phyloP scores from a whole-genome alignment of 345 rosid species.

The Melastoma malabathricum region DNA sequence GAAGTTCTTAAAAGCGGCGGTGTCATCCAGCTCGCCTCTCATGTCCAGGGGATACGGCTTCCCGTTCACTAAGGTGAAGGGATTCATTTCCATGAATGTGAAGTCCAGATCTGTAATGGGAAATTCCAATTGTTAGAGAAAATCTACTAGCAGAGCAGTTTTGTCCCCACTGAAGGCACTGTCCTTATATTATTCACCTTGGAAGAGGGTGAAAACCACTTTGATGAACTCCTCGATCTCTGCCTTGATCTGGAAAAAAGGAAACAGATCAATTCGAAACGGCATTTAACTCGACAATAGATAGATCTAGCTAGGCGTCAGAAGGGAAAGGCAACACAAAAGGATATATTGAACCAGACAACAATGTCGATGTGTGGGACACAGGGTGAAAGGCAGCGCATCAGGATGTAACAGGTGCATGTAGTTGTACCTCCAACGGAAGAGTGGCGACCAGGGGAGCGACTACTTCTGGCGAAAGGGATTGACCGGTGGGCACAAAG shows the following conservation, averaged over 20 bases:
- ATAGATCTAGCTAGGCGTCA: too few species aligned
- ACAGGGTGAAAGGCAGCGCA: not conserved
- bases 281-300: too few species aligned
- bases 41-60: constrained; percentile 96
- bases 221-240: constrained; percentile 63
- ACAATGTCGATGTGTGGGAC: too few species aligned
- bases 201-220: constrained; percentile 55
- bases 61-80: constrained; percentile 76
- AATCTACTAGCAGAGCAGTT: constrained; percentile 3
- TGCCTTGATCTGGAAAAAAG: constrained; percentile 36
- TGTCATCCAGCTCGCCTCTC: constrained; percentile 98
- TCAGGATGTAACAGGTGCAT: constrained; percentile 3
- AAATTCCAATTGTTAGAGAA: constrained; percentile 1
- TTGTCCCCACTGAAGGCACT: not conserved
- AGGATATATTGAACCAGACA: too few species aligned
- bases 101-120: constrained; percentile 68
- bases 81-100: constrained; percentile 98
- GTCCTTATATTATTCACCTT: constrained; percentile 31
- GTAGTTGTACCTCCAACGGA: constrained; percentile 79
- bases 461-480: constrained; percentile 50
- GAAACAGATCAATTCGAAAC: not conserved
- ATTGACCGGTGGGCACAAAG: constrained; percentile 52
- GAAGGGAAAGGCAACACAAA: too few species aligned
- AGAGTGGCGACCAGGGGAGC: constrained; percentile 92
- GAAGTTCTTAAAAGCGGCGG: constrained; percentile 96